Percentiles rank a stretch among this genome's conserved stretches.
These are phyloP conservation scores for Penicillium riverlandense DNA, from an alignment of 495 filamentous ascomycete genomes.

Conservation along the genomic window DNA sequence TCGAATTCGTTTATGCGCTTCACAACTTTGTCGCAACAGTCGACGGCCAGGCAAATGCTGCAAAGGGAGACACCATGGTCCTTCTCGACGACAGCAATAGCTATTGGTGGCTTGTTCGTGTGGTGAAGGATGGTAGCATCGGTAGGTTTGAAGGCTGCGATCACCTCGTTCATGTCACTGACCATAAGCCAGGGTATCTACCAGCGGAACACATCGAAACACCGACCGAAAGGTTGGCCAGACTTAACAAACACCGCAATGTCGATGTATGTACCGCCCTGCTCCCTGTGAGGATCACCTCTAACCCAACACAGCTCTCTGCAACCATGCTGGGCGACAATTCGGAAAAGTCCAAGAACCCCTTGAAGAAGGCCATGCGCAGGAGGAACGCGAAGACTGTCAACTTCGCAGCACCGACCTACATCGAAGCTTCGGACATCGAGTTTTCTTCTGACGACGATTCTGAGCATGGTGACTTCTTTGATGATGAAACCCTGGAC, in stretches of 20 bases:
- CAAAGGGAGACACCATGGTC: conserved; percentile 99
- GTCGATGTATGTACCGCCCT: conserved; percentile 66
- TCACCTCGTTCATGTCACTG: conserved; percentile 7
- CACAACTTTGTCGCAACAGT: conserved; percentile 97
- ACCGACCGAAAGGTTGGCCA: conserved; percentile 85
- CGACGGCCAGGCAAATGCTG: conserved; percentile 96
- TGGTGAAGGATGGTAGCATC: conserved; percentile 96
- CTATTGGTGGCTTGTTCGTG: conserved; percentile 98
- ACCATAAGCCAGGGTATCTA: conserved; percentile 63
- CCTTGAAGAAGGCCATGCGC: conserved; percentile 83
- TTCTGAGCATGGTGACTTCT: conserved; percentile 46
- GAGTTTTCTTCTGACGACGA: conserved; percentile 91
- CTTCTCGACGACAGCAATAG: conserved; percentile 98
- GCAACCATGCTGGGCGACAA: conserved; percentile 92
- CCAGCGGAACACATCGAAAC: conserved; percentile 99
- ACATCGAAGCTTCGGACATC: conserved; percentile 82
- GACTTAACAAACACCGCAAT: conserved; percentile 96
- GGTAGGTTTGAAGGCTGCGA: conserved; percentile 45
- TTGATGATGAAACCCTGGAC: conserved; percentile 47
- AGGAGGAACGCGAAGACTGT: conserved; percentile 85
- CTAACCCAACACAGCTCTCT: conserved; percentile 57
- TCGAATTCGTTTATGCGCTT: conserved; percentile 97
- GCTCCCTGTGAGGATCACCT: not conserved
- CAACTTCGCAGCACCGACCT: conserved; percentile 77
- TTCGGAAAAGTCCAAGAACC: conserved; percentile 79